Evolutionary conservation across 768 basidiomycete genomes (phyloP), one percentile per base, ranked within the genome.

Genomic region (Glaciozyma martinii): DNA sequence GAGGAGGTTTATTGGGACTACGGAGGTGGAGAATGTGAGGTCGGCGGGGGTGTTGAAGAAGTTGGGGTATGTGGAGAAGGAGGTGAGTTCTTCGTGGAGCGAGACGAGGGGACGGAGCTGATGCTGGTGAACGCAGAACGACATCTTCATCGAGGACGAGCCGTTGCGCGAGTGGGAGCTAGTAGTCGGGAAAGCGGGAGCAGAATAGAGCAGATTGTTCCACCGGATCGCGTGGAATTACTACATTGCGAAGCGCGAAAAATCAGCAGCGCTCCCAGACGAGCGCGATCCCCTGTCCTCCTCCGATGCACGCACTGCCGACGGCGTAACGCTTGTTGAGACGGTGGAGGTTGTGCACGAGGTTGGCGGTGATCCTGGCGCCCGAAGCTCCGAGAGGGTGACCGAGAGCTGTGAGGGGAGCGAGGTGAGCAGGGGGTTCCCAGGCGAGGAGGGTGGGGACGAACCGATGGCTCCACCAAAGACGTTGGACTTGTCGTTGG

Each of bases 301-400:
- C 77, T 42, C 78, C 78, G 61, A 79, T 79, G 72, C 78, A 79
- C 21, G 78, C 78, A 0, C 76, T 73, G 21, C 77, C 78, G 33
- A 79, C 65, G 1, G 76, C 78, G 71, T 77, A 79, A 25, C 75
- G 66, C 68, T 77, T 75, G 59, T 78, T 66, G 15, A 77, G 66
- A 46, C 76, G 71, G 61, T 72, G 73, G 0, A 79, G 71, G 66
- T 78, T 78, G 70, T 77, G 77, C 3, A 76, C 75, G 23, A 78
- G 64, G 61, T 78, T 77, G 43, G 71, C 76, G 13, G 77, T 68
- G 52, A 78, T 77, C 23, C 76, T 63, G 3, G 72, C 71, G 23
- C 72, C 71, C 18, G 52, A 56, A n/a, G 73, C 72, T 4, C 66
- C 72, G 49, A 71, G 70, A n/a, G 70, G 70, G 32, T 71, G 66